A percentile compares a stretch with the other conserved stretches of the same genome.
Conservation (phyloP, 208 protist genomes). For the Leishmania major region DNA sequence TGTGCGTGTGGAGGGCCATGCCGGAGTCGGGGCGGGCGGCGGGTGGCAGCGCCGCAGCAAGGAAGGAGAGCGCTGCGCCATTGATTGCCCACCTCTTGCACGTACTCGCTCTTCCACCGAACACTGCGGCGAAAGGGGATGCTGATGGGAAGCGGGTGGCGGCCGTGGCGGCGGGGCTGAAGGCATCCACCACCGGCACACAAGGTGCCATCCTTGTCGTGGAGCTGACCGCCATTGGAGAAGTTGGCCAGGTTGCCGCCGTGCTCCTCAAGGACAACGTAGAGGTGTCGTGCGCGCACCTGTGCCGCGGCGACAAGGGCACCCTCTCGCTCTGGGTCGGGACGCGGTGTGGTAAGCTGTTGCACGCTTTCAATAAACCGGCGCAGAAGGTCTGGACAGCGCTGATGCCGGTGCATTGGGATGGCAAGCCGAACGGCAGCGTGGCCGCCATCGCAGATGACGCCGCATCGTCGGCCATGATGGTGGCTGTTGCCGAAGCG, state of each 20-base stretch:
- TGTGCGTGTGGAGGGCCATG: constrained; percentile 21
- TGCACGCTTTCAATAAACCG: constrained; percentile 5
- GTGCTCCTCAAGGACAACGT: not conserved
- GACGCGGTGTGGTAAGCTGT: constrained; percentile 11
- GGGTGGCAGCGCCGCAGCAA: not conserved
- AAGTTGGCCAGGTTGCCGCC: not conserved
- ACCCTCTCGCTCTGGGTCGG: constrained; percentile 14
- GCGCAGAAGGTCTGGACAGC: constrained; percentile 7
- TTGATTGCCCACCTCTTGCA: constrained; percentile 14
- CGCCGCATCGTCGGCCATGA: not conserved
- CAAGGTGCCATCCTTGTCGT: constrained; percentile 8
- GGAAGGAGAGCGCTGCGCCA: not conserved
- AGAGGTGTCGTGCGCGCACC: constrained; percentile 24
- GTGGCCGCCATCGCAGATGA: constrained; percentile 21
- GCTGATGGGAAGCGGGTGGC: not conserved
- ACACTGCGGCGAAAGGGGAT: not conserved
- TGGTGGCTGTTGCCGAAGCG: not conserved
- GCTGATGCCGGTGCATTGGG: constrained; percentile 19
- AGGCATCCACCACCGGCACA: not conserved
- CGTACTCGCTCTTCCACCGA: not conserved
- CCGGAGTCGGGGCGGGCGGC: not conserved
- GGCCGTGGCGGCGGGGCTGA: constrained; percentile 11
- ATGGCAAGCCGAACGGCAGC: constrained; percentile 1
- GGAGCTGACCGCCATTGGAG: constrained; percentile 3
- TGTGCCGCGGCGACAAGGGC: constrained; percentile 5